phyloP scores from a whole-genome alignment of 371 early-diverging fungal species.

The Lichtheimia hyalospora region DNA sequence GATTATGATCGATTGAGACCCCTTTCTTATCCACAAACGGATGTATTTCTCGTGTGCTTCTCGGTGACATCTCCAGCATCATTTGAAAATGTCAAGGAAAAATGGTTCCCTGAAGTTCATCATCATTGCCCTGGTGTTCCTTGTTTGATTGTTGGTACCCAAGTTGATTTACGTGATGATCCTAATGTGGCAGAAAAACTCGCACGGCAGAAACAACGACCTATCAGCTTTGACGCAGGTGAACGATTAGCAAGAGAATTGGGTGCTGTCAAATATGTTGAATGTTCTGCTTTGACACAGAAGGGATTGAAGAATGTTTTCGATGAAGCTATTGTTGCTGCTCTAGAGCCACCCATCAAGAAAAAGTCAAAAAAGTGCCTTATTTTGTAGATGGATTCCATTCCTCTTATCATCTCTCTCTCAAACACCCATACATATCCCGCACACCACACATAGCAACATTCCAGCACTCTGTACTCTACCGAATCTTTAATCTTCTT shows the following conservation, averaged over 20 bases:
- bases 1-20: conserved; percentile 98
- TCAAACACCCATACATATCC: background rate
- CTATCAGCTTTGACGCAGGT: conserved; percentile 81
- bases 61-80: conserved; percentile 94
- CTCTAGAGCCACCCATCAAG: conserved; percentile 88
- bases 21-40: conserved; percentile 91
- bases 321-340: conserved; percentile 98
- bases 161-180: conserved; percentile 95
- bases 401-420: background rate
- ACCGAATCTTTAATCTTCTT: background rate
- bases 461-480: background rate
- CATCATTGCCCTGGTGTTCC: conserved; percentile 98
- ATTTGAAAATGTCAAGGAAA: conserved; percentile 88
- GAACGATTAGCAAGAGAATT: conserved; percentile 87
- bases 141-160: conserved; percentile 95
- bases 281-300: conserved; percentile 96
- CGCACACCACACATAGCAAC: background rate
- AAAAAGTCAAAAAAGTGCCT: conserved; percentile 80
- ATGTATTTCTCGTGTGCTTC: conserved; percentile 96
- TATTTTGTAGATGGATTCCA: conserved; percentile 54
- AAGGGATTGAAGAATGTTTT: conserved; percentile 97
- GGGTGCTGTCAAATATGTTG: conserved; percentile 95
- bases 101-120: conserved; percentile 91
- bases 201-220: conserved; percentile 80
- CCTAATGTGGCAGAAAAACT: conserved; percentile 78